Evolutionary conservation across 768 basidiomycete genomes (phyloP).

Genomic region (Tricholoma terreum): DNA sequence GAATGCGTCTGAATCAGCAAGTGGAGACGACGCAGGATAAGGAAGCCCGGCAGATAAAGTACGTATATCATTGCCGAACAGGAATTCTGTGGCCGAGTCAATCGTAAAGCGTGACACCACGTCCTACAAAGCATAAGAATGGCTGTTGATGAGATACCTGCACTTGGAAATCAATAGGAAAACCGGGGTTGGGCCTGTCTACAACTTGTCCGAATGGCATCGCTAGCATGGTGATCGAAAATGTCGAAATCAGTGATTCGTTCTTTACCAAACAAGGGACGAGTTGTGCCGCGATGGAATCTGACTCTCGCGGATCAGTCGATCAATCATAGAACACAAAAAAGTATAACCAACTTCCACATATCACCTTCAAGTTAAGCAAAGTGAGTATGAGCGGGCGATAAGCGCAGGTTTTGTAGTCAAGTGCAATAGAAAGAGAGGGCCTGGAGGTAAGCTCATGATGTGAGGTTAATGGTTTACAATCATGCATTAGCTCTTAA

Average conservation of each 20-base stretch:
- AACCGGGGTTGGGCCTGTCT: conserved; percentile 40
- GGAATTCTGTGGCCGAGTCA: conserved; percentile 62
- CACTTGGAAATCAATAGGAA: conserved; percentile 58
- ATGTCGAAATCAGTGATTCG: conserved; percentile 53
- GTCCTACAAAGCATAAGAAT: conserved; percentile 27
- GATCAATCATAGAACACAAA: background rate
- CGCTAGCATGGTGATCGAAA: conserved; percentile 48
- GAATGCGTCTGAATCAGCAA: conserved; percentile 23
- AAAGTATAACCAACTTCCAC: conserved; percentile 47
- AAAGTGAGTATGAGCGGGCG: background rate
- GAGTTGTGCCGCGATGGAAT: conserved; percentile 57
- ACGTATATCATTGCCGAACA: conserved; percentile 52
- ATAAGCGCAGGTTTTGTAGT: background rate
- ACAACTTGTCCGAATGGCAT: conserved; percentile 45
- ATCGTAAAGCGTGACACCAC: conserved; percentile 52
- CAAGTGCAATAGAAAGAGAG: background rate
- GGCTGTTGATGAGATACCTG: background rate
- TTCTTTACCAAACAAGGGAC: conserved; percentile 58
- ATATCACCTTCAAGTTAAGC: conserved; percentile 44
- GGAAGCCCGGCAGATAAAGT: conserved; percentile 48
- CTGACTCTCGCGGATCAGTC: conserved; percentile 21
- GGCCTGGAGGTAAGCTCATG: background rate
- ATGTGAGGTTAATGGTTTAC: background rate
- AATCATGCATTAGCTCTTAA: too few species aligned
- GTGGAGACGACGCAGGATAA: conserved; percentile 37